Evolutionary conservation across 2,329 filamentous ascomycete species (phyloP), one percentile per base, ranked within the genome.

Genomic region (Neopestalotiopsis rosae): DNA sequence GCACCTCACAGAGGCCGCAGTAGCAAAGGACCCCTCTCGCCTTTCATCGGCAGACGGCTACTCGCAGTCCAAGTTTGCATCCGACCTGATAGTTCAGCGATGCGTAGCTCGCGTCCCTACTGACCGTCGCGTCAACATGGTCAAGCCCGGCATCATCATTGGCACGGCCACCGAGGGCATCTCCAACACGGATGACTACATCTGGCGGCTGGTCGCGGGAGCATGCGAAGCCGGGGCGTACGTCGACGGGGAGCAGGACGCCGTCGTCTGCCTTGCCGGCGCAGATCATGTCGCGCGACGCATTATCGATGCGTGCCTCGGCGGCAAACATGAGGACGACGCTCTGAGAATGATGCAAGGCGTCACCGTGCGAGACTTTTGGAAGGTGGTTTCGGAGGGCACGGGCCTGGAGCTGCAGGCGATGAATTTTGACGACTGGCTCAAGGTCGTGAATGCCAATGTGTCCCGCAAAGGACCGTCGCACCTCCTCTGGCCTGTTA

Each of bases 11-110:
- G 45, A 58, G 28, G 30, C 4, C 17, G 64, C 14, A 0, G 45
- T 34, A 13, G 49, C 24, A 42, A 30, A 34, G 13, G 49, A 66
- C 28, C 20, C 28, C 1, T 42, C 49, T 2, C 64, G 34, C 20
- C 49, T 66, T 3, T 56, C 49, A 10, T 24, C 34, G 1, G 64
- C 45, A 42, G 34, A 58, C 64, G 64, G 45, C 64, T 66, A 66
- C 17, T 57, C 49, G 42, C 64, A 66, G 30, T 45, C 64, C 64
- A 66, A 66, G 49, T 66, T 66, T 20, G 64, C 40, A 56, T 56
- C 64, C 1, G 64, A 58, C 20, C 28, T 49, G 12, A 28, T 66
- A 17, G 64, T 58, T 3, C 6, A 58, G 13, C 64, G 64, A 17
- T 42, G 34, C 24, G 49, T 49, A 28, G 6, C 40, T 38, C 64